Evolutionary conservation across 352 stramenopile species (phyloP).

Genomic region (Phytophthora sansomeana): DNA sequence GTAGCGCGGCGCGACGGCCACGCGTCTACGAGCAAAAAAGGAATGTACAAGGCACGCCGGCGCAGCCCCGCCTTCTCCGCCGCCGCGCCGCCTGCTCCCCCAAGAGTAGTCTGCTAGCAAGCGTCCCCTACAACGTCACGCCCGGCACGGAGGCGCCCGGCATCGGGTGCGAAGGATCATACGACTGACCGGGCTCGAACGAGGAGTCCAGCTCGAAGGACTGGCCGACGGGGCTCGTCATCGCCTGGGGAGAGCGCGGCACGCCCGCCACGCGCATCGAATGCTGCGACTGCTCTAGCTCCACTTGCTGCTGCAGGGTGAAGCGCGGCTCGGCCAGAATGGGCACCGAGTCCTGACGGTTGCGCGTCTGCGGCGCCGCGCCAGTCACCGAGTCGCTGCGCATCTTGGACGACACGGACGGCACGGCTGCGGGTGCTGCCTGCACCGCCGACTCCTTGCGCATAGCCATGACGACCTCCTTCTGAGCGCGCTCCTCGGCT

Average conservation of each 20-base stretch:
- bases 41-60: conserved; percentile 39
- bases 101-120: conserved; percentile 33
- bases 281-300: conserved; percentile 36
- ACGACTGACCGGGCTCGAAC: conserved; percentile 30
- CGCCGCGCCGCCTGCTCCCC: conserved; percentile 19
- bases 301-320: conserved; percentile 51
- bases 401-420: conserved; percentile 42
- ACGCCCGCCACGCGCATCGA: conserved; percentile 29
- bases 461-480: conserved; percentile 38
- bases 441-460: conserved; percentile 40
- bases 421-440: conserved; percentile 26
- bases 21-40: conserved; percentile 41
- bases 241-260: conserved; percentile 38
- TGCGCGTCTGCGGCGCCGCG: conserved; percentile 32
- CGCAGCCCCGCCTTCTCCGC: conserved; percentile 14
- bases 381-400: conserved; percentile 47
- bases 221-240: conserved; percentile 26
- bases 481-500: conserved; percentile 31
- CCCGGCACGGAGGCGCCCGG: conserved; percentile 38
- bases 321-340: conserved; percentile 45
- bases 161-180: conserved; percentile 25
- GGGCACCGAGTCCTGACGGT: conserved; percentile 43
- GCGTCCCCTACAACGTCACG: conserved; percentile 44
- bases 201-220: conserved; percentile 37
- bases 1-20: conserved; percentile 17